Conservation (phyloP, 441 rosid genomes). For the Eutrema salsugineum region DNA sequence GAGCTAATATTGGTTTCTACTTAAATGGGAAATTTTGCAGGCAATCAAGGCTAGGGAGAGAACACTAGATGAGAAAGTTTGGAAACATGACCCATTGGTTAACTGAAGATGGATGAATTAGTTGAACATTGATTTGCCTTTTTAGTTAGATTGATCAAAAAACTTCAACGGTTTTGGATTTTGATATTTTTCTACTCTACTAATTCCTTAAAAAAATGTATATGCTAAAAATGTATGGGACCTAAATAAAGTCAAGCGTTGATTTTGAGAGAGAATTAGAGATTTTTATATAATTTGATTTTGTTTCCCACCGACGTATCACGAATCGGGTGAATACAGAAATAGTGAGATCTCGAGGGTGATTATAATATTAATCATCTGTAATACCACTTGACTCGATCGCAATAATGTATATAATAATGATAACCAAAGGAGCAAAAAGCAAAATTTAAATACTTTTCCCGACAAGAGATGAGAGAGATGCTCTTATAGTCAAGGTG, state of each 20-base stretch:
- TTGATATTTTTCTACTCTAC: background rate
- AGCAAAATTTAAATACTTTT: too few relatives aligned
- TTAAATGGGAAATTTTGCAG: slow-evolving; percentile 20
- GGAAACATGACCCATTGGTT: background rate
- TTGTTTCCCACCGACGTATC: too few relatives aligned
- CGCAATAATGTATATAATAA: too few relatives aligned
- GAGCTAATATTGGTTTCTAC: background rate
- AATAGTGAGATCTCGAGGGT: too few relatives aligned
- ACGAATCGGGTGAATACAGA: too few relatives aligned
- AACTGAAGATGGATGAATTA: background rate
- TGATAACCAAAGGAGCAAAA: too few relatives aligned
- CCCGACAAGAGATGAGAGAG: too few relatives aligned
- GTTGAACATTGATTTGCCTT: background rate
- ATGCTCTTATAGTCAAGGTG: too few relatives aligned
- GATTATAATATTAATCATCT: too few relatives aligned
- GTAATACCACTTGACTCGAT: too few relatives aligned
- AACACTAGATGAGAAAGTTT: slow-evolving; percentile 26
- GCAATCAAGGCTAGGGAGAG: slow-evolving; percentile 39
- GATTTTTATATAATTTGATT: too few relatives aligned
- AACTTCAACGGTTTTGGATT: background rate
- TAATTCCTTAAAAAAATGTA: background rate
- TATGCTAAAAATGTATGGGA: background rate
- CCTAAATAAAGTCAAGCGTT: background rate
- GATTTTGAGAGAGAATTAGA: too few relatives aligned
- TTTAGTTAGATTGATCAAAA: background rate